Percentiles rank a stretch among this genome's conserved stretches.
These are phyloP conservation scores for Myriangium duriaei DNA, from an alignment of 2,329 filamentous ascomycete species.

Conservation along the genomic window DNA sequence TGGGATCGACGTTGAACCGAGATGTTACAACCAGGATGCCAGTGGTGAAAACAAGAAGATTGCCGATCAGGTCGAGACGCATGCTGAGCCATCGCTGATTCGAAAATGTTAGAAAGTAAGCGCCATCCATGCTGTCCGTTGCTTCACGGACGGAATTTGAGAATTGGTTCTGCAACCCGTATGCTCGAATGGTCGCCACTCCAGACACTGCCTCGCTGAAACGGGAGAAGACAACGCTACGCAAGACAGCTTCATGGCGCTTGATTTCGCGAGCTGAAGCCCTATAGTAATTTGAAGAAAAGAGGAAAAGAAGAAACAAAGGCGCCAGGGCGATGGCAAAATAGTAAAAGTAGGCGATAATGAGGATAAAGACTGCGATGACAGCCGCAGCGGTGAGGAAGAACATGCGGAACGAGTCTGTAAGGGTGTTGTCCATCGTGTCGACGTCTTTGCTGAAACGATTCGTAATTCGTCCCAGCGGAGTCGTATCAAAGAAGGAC, in stretches of 20 bases:
- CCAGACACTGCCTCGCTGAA: conserved; percentile 83
- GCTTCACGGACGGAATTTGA: conserved; percentile 53
- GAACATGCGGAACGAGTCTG: conserved; percentile 87
- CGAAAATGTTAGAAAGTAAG: conserved; percentile 88
- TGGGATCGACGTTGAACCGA: conserved; percentile 72
- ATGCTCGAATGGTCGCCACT: conserved; percentile 75
- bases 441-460: conserved; percentile 92
- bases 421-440: conserved; percentile 87
- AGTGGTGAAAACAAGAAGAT: conserved; percentile 71
- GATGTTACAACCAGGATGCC: conserved; percentile 87
- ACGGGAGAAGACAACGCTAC: conserved; percentile 78
- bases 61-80: conserved; percentile 74
- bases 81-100: conserved; percentile 90
- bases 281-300: conserved; percentile 78
- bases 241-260: conserved; percentile 78
- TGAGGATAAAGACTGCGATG: conserved; percentile 69
- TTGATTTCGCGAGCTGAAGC: conserved; percentile 88
- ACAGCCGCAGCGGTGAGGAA: conserved; percentile 76
- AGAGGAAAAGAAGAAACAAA: conserved; percentile 63
- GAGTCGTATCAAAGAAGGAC: conserved; percentile 96
- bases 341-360: conserved; percentile 92
- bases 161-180: conserved; percentile 69
- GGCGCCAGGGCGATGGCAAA: conserved; percentile 60
- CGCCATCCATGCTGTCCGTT: conserved; percentile 85
- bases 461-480: conserved; percentile 88